These are phyloP conservation scores for Nothophytophthora sp. DNA, from an alignment of 352 stramenopile species.

Conservation along the genomic window DNA sequence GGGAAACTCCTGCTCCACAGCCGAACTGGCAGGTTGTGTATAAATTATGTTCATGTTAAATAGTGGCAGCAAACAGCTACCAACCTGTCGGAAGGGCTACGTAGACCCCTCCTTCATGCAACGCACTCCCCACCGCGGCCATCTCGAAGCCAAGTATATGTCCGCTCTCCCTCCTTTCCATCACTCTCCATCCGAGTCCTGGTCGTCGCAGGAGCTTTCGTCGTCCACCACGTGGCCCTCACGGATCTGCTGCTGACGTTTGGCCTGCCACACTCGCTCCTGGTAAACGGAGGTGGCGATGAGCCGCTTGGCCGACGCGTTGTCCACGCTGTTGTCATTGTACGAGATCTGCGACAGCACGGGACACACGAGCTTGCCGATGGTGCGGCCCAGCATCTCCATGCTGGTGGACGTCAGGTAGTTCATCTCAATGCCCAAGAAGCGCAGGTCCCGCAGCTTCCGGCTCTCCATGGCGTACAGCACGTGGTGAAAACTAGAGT, in stretches of 20 bases:
- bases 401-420: slow-evolving; percentile 83
- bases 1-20: too few relatives aligned
- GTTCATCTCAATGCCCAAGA: slow-evolving; percentile 87
- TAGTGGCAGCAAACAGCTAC: slow-evolving; percentile 23
- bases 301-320: slow-evolving; percentile 69
- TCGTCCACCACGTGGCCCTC: slow-evolving; percentile 29
- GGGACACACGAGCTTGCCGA: slow-evolving; percentile 80
- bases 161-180: slow-evolving; percentile 10
- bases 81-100: too few relatives aligned
- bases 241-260: slow-evolving; percentile 52
- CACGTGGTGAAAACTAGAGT: slow-evolving; percentile 85
- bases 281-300: slow-evolving; percentile 79
- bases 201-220: slow-evolving; percentile 39
- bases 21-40: slow-evolving; percentile 4
- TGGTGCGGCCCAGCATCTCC: slow-evolving; percentile 83
- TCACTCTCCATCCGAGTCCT: slow-evolving; percentile 38
- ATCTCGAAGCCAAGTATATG: slow-evolving; percentile 14
- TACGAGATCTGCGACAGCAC: slow-evolving; percentile 87
- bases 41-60: slow-evolving; percentile 39
- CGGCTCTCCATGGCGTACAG: slow-evolving; percentile 82
- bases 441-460: slow-evolving; percentile 58
- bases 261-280: slow-evolving; percentile 64
- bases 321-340: slow-evolving; percentile 83
- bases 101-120: too few relatives aligned
- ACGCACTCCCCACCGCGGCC: too few relatives aligned